Base-by-base conservation (phyloP, 805 yeast species). In the Starmerella geochares region DNA sequence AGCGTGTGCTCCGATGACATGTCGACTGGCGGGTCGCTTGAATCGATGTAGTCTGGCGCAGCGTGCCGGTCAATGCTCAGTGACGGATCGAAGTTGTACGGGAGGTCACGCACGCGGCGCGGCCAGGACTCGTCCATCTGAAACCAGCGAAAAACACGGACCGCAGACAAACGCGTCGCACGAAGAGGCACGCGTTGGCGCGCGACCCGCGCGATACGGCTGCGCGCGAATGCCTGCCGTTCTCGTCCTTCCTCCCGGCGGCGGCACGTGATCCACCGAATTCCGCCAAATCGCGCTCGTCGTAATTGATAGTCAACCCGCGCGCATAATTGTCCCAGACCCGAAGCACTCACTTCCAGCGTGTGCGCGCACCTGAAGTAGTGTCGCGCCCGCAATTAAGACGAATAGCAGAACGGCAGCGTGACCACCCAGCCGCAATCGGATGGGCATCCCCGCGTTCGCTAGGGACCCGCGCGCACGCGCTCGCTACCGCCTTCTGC, bases 81-180 rank as follows among this genome's bases (percentile, higher is more conserved):
- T 23, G 31, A 28, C 20, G 56, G 56, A 28, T 53, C 56, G n/a
- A 49, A 39, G 4, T 49, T 50, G 45, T 50, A 53, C 8, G 51
- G 55, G 21, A 41, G 54, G 43, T 51, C 21, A 28, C 42, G 41
- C 33, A 19, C 27, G 4, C 41, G 41, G 19, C 24, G 29, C 29
- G 29, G 37, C 29, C 27, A 21, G 20, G 39, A 6, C 25, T 3
- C 27, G 27, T 20, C 20, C 33, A 24, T 27, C n/a, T n/a, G n/a
- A n/a, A n/a, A n/a, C n/a, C n/a, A n/a, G n/a, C n/a, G n/a, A n/a
- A n/a, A n/a, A n/a, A n/a, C n/a, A n/a, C n/a, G n/a, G n/a, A n/a
- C n/a, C n/a, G n/a, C n/a, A n/a, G n/a, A n/a, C n/a, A n/a, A n/a
- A n/a, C n/a, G n/a, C n/a, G n/a, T n/a, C 29, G 29, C 29, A 27